These are phyloP conservation scores for Punica granatum DNA, from an alignment of 345 rosid genomes.

Conservation along the genomic window DNA sequence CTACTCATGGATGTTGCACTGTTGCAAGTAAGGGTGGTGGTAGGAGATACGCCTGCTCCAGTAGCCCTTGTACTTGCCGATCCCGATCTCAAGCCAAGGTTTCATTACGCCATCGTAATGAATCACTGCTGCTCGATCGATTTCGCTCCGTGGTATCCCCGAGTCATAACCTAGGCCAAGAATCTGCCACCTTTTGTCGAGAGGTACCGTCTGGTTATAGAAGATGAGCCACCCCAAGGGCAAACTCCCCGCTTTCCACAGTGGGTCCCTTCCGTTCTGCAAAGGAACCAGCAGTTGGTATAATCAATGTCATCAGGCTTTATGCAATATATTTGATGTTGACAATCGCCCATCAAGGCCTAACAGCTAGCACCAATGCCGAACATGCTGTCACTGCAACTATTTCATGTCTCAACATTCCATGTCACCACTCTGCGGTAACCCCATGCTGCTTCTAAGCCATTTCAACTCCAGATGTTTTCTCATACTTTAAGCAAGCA, in stretches of 20 bases:
- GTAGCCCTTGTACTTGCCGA: slow-evolving; percentile 54
- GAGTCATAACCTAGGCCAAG: slow-evolving; percentile 75
- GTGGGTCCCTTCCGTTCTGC: slow-evolving; percentile 53
- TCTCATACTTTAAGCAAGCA: neutral
- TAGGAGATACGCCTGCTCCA: slow-evolving; percentile 62
- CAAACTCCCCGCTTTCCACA: slow-evolving; percentile 77
- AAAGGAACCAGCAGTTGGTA: neutral
- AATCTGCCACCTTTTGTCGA: slow-evolving; percentile 75
- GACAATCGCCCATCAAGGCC: too few relatives aligned
- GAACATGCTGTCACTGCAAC: too few relatives aligned
- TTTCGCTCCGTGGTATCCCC: slow-evolving; percentile 32
- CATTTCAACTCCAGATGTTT: neutral
- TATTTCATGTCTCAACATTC: neutral
- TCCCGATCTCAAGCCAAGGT: slow-evolving; percentile 91
- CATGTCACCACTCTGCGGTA: neutral
- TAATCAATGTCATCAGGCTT: neutral
- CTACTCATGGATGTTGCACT: slow-evolving; percentile 63
- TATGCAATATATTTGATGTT: neutral
- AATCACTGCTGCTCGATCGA: slow-evolving; percentile 67
- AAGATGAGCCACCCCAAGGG: slow-evolving; percentile 88
- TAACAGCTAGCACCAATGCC: too few relatives aligned
- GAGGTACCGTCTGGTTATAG: slow-evolving; percentile 56
- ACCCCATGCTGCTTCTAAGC: neutral
- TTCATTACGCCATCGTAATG: slow-evolving; percentile 89
- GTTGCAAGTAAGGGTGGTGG: slow-evolving; percentile 44